Evolutionary conservation across 768 basidiomycete genomes (phyloP).

Genomic region (Calocybe indica): DNA sequence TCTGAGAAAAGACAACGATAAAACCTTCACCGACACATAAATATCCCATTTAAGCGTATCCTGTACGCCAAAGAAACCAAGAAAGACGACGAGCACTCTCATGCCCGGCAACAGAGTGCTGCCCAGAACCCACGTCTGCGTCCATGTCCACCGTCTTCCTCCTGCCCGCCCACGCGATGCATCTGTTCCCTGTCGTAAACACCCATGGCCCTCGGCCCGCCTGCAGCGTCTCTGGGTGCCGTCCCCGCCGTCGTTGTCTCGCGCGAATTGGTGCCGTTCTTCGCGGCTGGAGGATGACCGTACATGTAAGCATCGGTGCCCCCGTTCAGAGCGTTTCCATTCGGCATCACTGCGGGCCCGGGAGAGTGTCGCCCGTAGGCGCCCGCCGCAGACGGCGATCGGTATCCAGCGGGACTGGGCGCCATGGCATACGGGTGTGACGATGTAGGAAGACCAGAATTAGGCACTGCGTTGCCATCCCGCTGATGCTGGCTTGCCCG

Average conservation of each 20-base stretch:
- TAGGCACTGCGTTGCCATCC: conserved; percentile 30
- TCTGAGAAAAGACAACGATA: neutral
- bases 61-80: conserved; percentile 20
- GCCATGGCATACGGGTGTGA: conserved; percentile 72
- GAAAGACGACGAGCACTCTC: conserved; percentile 13
- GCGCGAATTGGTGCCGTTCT: conserved; percentile 44
- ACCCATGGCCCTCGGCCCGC: conserved; percentile 46
- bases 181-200: conserved; percentile 65
- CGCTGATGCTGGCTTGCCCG: conserved; percentile 63
- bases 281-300: conserved; percentile 29
- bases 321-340: conserved; percentile 42
- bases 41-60: conserved; percentile 22
- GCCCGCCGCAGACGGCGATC: conserved; percentile 27
- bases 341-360: conserved; percentile 31
- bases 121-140: conserved; percentile 58
- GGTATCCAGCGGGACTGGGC: conserved; percentile 52
- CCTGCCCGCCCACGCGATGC: conserved; percentile 51
- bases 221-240: conserved; percentile 26
- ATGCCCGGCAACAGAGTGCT: conserved; percentile 68
- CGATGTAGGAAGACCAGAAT: conserved; percentile 37
- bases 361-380: conserved; percentile 58
- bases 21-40: conserved; percentile 10
- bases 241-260: conserved; percentile 45
- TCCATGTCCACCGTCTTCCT: conserved; percentile 61
- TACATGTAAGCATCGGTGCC: conserved; percentile 65